Base-by-base conservation (phyloP, 495 filamentous ascomycete species). In the Penicillium nucicola region DNA sequence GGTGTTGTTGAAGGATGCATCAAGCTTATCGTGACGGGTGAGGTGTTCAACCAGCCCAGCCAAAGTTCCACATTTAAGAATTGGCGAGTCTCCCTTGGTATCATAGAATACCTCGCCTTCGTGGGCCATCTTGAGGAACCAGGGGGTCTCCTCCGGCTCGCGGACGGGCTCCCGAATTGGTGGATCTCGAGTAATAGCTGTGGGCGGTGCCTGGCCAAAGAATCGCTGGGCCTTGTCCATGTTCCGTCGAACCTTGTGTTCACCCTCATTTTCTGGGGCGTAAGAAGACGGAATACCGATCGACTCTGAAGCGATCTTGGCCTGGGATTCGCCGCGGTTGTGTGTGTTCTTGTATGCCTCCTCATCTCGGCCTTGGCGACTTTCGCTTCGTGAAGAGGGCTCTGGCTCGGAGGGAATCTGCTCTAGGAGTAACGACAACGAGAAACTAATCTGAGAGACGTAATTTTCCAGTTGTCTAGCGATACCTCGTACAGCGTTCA, bases 1-100 rank as follows among this genome's bases (percentile, higher is more conserved):
- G 6, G 93, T 98, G 60, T 89, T 92, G 74, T 97, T 97, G 68
- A 97, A 97, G 49, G 77, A 87, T n/a, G 90, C 85, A 65, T 98
- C 95, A 2, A 96, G 82, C 62, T 89, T 90, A 74, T 98, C 93
- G 61, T 98, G 93, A 33, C 93, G 83, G 13, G 93, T 97, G 43
- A 97, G 74, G 62, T 96, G 92, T 67, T 97, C 93, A n/a, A 97
- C 95, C 57, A 98, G 69, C 8, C 87, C 95, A 31, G 87, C 77
- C 32, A 98, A 69, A 14, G 92, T 93, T 42, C 93, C 93, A 50
- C 93, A 93, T 65, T 90, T 91, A 44, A 97, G 75, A 19, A 81
- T 71, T 23, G 89, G 86, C 3, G 81, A 77, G 32, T 83, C 78
- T 43, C 70, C 64, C 69, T 97, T 97, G 30, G 75, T 76, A 62